Evolutionary conservation across 2,329 filamentous ascomycete species (phyloP).

Genomic region (Scedosporium aurantiacum): DNA sequence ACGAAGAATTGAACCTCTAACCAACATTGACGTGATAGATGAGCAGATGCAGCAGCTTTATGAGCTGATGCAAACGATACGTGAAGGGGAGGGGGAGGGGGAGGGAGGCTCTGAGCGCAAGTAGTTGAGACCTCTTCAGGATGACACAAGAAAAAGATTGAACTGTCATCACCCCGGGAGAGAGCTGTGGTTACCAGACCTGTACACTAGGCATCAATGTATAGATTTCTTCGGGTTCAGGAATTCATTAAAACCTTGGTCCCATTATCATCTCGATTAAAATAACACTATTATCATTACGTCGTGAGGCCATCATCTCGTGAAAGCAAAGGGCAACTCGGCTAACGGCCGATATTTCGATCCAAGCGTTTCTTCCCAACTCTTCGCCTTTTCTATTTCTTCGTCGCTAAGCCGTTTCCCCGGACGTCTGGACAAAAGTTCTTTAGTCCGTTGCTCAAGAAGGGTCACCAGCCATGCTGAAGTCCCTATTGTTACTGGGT

Average conservation of each 20-base stretch:
- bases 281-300: neutral
- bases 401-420: neutral
- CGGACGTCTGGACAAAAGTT: neutral
- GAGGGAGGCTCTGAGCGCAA: constrained; percentile 7
- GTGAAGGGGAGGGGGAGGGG: constrained; percentile 21
- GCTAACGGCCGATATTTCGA: neutral
- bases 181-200: too few species aligned
- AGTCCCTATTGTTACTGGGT: neutral
- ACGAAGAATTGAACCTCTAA: neutral
- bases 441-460: neutral
- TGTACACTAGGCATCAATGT: too few species aligned
- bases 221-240: too few species aligned
- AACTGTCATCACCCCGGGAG: too few species aligned
- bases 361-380: neutral
- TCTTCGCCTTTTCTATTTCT: neutral
- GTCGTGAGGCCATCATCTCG: too few species aligned
- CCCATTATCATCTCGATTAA: neutral
- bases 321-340: neutral
- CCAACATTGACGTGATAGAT: constrained; percentile 42
- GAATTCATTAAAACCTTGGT: neutral
- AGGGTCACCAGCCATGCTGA: neutral
- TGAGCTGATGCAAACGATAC: constrained; percentile 80
- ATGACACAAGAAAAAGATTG: too few species aligned
- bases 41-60: constrained; percentile 91
- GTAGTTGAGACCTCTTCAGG: neutral